Base-by-base conservation (phyloP, 768 basidiomycete species). In the Leucocoprinus birnbaumii region DNA sequence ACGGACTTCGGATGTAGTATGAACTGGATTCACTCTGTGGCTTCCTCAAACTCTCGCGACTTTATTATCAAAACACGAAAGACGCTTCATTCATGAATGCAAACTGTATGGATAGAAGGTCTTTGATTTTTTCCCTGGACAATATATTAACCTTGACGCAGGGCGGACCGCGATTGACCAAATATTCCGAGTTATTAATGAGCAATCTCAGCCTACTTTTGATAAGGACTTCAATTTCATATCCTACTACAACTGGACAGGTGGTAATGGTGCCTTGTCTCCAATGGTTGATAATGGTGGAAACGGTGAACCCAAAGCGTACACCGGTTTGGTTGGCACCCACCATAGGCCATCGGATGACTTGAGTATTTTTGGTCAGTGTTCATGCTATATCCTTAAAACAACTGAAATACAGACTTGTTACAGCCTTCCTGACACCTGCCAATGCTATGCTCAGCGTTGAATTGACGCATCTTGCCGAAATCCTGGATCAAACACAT, bases 401-500 rank as follows among this genome's bases (percentile, higher is more conserved):
- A 14, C 7, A 53, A n/a, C 24, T 13, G 8, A 18, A 16, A 18
- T 26, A 45, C 18, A 24, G 26, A 59, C 45, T 38, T 14, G 18
- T 26, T 21, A 8, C 48, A 89, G 88, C 89, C 3, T 91, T 88
- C 68, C 73, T 89, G 56, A 87, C 83, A 0, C 84, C 89, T 2
- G 89, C 87, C 6, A 91, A 91, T 68, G 89, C 89, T 6, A 89
- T 91, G 87, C 73, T 91, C 51, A 87, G 84, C 53, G 86, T 91
- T 16, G 88, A 91, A 63, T 68, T 90, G 41, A 69, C 62, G 7
- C 73, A 89, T 61, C 65, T 91, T 25, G 85, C 83, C 0, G 68
- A 74, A 13, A 73, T 91, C 22, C 71, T 91, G 26, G 83, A 87
- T 58, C 65, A 68, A 22, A 69, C 74, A 5, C 70, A 72, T 14